These are phyloP conservation scores for Huntiella bhutanensis DNA, from an alignment of 2,329 filamentous ascomycete genomes.

Conservation along the genomic window DNA sequence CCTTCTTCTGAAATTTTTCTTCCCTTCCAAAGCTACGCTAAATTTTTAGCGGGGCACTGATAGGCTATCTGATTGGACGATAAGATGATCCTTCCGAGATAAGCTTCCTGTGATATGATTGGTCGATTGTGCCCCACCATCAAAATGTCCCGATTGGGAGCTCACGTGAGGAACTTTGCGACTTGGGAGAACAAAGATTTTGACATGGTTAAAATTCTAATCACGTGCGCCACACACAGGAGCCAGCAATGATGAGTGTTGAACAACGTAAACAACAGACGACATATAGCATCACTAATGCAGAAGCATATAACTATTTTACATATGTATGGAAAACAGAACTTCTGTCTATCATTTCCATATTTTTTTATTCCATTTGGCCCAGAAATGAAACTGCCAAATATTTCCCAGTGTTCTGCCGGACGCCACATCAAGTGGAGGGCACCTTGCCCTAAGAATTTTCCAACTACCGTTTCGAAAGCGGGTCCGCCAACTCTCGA, in stretches of 20 bases:
- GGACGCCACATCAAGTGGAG: slow-evolving; percentile 9
- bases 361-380: neutral
- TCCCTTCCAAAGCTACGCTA: slow-evolving; percentile 11
- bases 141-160: slow-evolving; percentile 4
- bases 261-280: neutral
- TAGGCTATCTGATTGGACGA: slow-evolving; percentile 12
- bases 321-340: neutral
- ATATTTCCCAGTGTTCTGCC: slow-evolving; percentile 9
- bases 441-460: slow-evolving; percentile 11
- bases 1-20: slow-evolving; percentile 13
- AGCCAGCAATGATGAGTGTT: neutral
- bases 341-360: neutral
- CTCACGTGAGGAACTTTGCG: slow-evolving; percentile 7
- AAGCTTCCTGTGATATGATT: slow-evolving; percentile 4
- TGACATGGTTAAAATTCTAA: neutral
- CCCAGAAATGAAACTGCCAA: rapidly evolving
- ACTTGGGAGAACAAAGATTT: slow-evolving; percentile 1
- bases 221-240: slow-evolving; percentile 1
- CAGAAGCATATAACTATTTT: too few species aligned
- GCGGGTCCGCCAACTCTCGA: slow-evolving; percentile 11
- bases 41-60: slow-evolving; percentile 12
- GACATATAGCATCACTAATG: too few species aligned
- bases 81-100: slow-evolving; percentile 11
- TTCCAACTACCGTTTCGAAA: slow-evolving; percentile 9
- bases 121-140: slow-evolving; percentile 5